phyloP scores from a whole-genome alignment of 768 basidiomycete species.

The Rhodosporidiobolus sp. region DNA sequence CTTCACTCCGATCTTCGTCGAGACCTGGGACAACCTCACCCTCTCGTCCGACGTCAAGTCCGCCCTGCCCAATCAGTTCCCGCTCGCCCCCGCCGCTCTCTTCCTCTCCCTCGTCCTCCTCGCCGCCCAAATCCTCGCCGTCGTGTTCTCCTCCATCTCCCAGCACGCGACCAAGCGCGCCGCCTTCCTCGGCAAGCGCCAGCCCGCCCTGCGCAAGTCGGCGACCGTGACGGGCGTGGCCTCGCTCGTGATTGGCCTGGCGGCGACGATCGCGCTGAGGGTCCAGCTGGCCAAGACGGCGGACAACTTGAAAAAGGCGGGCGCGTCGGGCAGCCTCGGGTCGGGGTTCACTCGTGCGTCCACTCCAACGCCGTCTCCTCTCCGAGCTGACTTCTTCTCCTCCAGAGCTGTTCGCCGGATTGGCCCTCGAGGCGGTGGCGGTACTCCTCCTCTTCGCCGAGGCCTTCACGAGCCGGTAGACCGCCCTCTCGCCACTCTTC shows the following conservation, averaged over 20 bases:
- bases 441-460: constrained; percentile 12
- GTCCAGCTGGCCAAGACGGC: constrained; percentile 6
- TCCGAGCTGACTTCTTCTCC: not conserved
- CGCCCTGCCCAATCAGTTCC: constrained; percentile 29
- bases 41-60: not conserved
- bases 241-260: not conserved
- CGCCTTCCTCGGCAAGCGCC: constrained; percentile 1
- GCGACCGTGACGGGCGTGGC: constrained; percentile 8
- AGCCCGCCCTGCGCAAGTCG: constrained; percentile 8
- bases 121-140: constrained; percentile 14
- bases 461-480: not conserved
- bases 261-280: constrained; percentile 4
- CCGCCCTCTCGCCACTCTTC: no score
- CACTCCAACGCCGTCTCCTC: no score
- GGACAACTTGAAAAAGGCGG: not conserved
- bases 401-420: constrained; percentile 27
- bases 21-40: constrained; percentile 7
- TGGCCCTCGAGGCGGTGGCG: constrained; percentile 8
- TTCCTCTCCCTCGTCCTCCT: constrained; percentile 30
- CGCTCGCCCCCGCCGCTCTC: constrained; percentile 24
- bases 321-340: not conserved
- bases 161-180: constrained; percentile 12
- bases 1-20: constrained; percentile 36
- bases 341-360: constrained; percentile 21
- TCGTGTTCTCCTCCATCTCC: constrained; percentile 8